These are phyloP conservation scores for Skeletonema grethae DNA, from an alignment of 108 stramenopile species.

Conservation along the genomic window DNA sequence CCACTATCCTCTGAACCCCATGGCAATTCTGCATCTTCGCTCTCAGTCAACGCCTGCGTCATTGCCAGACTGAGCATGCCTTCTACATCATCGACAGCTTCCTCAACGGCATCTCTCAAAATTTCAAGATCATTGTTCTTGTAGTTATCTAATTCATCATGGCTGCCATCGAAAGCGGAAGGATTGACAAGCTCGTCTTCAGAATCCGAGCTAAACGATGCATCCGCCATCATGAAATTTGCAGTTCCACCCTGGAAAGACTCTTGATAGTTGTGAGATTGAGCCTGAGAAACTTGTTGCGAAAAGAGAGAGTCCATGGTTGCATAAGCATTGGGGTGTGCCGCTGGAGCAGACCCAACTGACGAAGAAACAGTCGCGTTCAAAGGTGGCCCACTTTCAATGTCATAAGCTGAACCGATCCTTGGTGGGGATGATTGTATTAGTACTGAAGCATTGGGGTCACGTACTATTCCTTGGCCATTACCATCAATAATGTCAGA, in stretches of 20 bases:
- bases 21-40: constrained; percentile 36
- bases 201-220: constrained; percentile 44
- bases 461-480: background rate
- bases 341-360: background rate
- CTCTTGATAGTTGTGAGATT: background rate
- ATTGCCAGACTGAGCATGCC: constrained; percentile 86
- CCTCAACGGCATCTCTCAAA: constrained; percentile 71
- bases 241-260: background rate
- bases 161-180: constrained; percentile 12
- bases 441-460: background rate
- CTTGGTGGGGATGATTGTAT: background rate
- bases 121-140: constrained; percentile 80
- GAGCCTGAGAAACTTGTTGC: background rate
- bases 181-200: constrained; percentile 47
- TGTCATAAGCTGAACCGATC: background rate
- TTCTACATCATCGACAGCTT: constrained; percentile 60
- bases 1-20: constrained; percentile 16
- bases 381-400: background rate
- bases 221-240: constrained; percentile 24
- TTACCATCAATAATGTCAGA: background rate
- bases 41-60: constrained; percentile 70
- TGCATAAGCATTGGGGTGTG: background rate
- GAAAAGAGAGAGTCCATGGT: constrained; percentile 3
- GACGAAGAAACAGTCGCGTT: background rate
- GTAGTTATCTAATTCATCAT: constrained; percentile 84